Evolutionary conservation across 192 early-diverging fungal genomes (phyloP), one percentile per base, ranked within the genome.

Genomic region (Geranomyces variabilis): DNA sequence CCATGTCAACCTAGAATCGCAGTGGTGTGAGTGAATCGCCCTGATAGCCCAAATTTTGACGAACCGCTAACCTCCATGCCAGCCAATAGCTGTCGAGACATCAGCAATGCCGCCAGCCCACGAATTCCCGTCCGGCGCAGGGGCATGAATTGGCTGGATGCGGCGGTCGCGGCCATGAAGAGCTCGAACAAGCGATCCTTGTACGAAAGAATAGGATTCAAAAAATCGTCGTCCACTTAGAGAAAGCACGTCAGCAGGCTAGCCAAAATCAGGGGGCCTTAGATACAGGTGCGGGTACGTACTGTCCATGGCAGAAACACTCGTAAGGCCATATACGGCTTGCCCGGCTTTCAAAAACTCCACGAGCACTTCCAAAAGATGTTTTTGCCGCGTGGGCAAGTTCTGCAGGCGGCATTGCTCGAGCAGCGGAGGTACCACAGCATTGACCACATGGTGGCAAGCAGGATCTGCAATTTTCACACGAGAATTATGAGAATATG

Each of bases 131-230:
- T 82, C 31, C 91, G 80, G 45, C 91, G 83, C 55, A 94, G 72
- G 9, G 86, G 86, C 60, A 83, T 88, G 70, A 93, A 91, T 74
- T 94, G 91, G 69, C 91, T 90, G 41, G 87, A 86, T 0, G 88
- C 79, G 24, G 89, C 75, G 6, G 90, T 70, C 10, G 92, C 86
- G 9, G 83, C 79, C 21, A 84, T 86, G 67, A 91, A 96, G 4
- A 93, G 74, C 48, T 81, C 86, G 66, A 93, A 90, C 64, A 93
- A 81, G n/a, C 88, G 83, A 70, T 87, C 87, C 75, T 96, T 94
- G 68, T 86, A 92, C 0, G 88, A 51, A 6, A 89, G 69, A 36
- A 95, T 73, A 24, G 92, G 91, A 9, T 82, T 88, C 17, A 77
- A 64, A 63, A 87, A 77, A 29, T 86, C 86, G 15, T 75, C 60